A percentile compares a stretch with the other conserved stretches of the same genome.
phyloP scores from a whole-genome alignment of 306 rosid genomes.

The Malus sylvestris region DNA sequence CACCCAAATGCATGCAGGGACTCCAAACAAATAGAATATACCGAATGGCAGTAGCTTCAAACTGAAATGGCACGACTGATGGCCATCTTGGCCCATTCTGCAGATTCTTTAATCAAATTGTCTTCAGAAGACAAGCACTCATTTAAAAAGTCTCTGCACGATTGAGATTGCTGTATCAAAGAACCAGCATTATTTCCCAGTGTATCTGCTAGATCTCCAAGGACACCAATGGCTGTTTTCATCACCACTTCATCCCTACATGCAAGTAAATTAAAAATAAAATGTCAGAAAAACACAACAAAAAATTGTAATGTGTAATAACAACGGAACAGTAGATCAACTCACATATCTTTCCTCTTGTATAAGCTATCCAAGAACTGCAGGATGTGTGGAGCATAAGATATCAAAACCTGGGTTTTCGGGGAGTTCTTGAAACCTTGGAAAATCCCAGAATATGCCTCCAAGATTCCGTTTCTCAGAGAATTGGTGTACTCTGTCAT shows the following conservation, averaged over 20 bases:
- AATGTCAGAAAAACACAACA: constrained; percentile 3
- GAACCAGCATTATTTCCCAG: constrained; percentile 87
- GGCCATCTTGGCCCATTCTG: constrained; percentile 96
- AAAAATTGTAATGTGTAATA: not conserved
- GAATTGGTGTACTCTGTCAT: constrained; percentile 76
- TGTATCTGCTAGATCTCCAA: constrained; percentile 93
- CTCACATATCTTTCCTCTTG: constrained; percentile 87
- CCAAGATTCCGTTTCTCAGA: constrained; percentile 85
- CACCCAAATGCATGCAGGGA: constrained; percentile 84
- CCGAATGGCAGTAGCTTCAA: constrained; percentile 40
- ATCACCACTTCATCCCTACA: constrained; percentile 85
- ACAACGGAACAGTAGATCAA: not conserved
- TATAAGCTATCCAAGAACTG: constrained; percentile 88
- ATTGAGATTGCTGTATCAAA: constrained; percentile 80
- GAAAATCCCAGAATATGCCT: constrained; percentile 90
- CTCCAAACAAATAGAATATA: constrained; percentile 33
- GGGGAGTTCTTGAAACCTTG: constrained; percentile 88
- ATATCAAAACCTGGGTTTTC: constrained; percentile 68
- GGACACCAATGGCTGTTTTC: constrained; percentile 94
- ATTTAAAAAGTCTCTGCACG: constrained; percentile 76
- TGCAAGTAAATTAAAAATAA: not conserved
- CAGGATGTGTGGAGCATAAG: constrained; percentile 80
- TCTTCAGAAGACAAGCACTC: constrained; percentile 91
- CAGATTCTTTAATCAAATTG: constrained; percentile 78
- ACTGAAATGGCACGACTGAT: constrained; percentile 81